Evolutionary conservation across 164 flowering plant species (phyloP).

Genomic region (Buxus sempervirens): DNA sequence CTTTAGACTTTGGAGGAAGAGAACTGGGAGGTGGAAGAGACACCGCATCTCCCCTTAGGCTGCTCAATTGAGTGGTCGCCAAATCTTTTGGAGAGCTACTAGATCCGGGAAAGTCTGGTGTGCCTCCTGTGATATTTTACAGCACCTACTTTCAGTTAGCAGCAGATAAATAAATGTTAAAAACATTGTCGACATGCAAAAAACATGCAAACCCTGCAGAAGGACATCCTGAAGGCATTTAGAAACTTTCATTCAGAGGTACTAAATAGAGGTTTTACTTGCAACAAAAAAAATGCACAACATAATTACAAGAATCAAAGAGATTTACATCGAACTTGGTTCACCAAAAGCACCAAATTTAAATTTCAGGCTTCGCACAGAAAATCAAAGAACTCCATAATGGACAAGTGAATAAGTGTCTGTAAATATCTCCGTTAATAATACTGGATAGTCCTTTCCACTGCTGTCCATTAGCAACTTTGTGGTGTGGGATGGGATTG

Average conservation of each 20-base stretch:
- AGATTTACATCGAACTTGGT: background rate
- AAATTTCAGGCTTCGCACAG: background rate
- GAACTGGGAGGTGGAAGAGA: constrained; percentile 34
- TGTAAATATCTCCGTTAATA: too few species aligned
- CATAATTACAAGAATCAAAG: too few species aligned
- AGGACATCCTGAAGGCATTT: too few species aligned
- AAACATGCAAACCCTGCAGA: too few species aligned
- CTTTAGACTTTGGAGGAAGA: constrained; percentile 30
- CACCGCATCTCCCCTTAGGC: constrained; percentile 32
- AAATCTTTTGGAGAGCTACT: constrained; percentile 41
- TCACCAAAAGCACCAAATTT: background rate
- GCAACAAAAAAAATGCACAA: too few species aligned
- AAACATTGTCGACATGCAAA: too few species aligned
- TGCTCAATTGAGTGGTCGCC: constrained; percentile 26
- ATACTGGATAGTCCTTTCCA: background rate
- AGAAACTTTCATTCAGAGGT: too few species aligned
- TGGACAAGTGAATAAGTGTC: too few species aligned
- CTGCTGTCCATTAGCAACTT: background rate
- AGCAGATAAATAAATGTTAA: too few species aligned
- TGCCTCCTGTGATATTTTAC: constrained; percentile 34
- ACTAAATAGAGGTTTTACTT: too few species aligned
- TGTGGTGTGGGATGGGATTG: too few species aligned
- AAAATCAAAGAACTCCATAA: background rate
- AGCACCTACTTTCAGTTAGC: constrained; percentile 3
- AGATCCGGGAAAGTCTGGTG: constrained; percentile 35